Evolutionary conservation across 1,284 basidiomycete species (phyloP), one percentile per base, ranked within the genome.

Genomic region (Polyporus tsugae): DNA sequence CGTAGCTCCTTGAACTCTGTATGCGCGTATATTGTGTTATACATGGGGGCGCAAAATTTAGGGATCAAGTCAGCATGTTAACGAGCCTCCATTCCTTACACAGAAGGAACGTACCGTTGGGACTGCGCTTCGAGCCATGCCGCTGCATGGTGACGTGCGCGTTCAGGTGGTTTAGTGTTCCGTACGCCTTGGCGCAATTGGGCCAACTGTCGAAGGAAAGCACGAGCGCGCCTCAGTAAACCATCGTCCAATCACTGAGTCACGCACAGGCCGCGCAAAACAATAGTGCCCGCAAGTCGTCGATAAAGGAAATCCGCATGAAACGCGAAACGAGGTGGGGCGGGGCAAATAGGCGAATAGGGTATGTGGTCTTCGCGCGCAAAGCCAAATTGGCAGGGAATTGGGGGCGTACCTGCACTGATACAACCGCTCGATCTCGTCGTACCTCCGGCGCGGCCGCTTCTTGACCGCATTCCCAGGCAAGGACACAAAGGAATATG

Each of bases 1-100:
- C 97, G 90, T 78, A 98, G 91, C 77, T 98, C 97, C 80, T 98
- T 98, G 86, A 99, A 99, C 84, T 99, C 97, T 97, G 79, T 22
- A 74, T 63, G 69, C 62, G 33, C 63, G 53, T 49, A 46, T 58
- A 70, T 62, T n/a, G 55, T 17, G 35, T 38, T 35, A 38, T 4
- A 35, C 19, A 35, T n/a, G 6, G 36, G 62, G 35, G 42, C 39
- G 64, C 60, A 33, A 42, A 62, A 22, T 25, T 46, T 36, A 49
- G 22, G 25, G 33, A 42, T 35, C 60, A 63, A 66, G 58, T 60
- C 38, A 60, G 58, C 38, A 25, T 41, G n/a, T 63, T 53, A 57
- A 64, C 38, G 65, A 58, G 53, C 41, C 63, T 67, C 60, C 41
- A 62, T 70, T 19, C 33, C 25, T 9, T 11, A n/a, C 36, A 22